These are phyloP conservation scores for Xerocomus potaroensis DNA, from an alignment of 768 basidiomycete genomes.

Conservation along the genomic window DNA sequence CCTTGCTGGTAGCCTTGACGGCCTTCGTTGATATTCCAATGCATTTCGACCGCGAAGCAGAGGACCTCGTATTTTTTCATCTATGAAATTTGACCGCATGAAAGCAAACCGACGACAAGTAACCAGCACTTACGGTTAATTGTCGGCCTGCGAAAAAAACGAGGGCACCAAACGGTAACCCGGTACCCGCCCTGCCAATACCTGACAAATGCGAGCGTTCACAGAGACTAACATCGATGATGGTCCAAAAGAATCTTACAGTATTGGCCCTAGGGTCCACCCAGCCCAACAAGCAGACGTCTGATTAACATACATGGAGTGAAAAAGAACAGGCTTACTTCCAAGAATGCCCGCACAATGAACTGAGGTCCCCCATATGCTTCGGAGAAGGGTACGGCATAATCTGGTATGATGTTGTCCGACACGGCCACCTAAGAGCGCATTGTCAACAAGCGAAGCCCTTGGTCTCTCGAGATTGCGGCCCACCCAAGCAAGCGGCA, in stretches of 20 bases:
- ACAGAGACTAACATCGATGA: neutral
- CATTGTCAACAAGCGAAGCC: neutral
- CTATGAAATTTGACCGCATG: constrained; percentile 7
- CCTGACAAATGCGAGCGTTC: constrained; percentile 8
- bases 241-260: constrained; percentile 14
- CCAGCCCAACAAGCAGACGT: neutral
- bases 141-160: constrained; percentile 19
- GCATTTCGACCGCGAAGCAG: constrained; percentile 26
- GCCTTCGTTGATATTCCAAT: constrained; percentile 17
- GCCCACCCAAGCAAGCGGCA: constrained; percentile 27
- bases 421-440: constrained; percentile 20
- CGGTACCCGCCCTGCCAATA: constrained; percentile 24
- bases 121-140: constrained; percentile 17
- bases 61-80: constrained; percentile 27
- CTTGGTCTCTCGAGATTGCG: neutral
- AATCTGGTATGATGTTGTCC: constrained; percentile 27
- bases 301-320: neutral
- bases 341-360: constrained; percentile 24
- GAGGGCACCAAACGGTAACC: constrained; percentile 25
- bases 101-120: neutral
- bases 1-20: constrained; percentile 13
- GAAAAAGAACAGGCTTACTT: constrained; percentile 9
- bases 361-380: constrained; percentile 25
- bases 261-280: constrained; percentile 20
- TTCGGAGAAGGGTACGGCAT: constrained; percentile 28